Base-by-base conservation (phyloP, 2,329 filamentous ascomycete genomes). In the Penicillium paneum region DNA sequence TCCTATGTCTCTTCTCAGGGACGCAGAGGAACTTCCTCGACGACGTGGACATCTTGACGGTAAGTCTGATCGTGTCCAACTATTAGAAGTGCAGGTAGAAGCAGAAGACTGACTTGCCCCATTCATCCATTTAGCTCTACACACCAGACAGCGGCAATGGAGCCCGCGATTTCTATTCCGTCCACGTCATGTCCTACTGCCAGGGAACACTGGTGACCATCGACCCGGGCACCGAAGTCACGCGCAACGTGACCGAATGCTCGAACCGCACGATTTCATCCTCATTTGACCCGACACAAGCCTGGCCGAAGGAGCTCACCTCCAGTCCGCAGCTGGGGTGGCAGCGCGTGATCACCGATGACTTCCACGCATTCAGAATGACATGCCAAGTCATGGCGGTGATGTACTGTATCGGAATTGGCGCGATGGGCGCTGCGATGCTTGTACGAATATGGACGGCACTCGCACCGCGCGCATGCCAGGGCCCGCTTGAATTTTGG, bases 1-100 rank as follows among this genome's bases (percentile, higher is more conserved):
- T 86, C 61, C 74, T 86, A 8, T 84, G 80, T 64, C 74, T 87
- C 55, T 85, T 85, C 61, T 83, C 84, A 1, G 84, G 84, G 35
- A 76, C 79, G 35, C 83, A 81, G 62, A 74, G 72, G 48, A 74
- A 73, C 15, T 79, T 85, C 61, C 78, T 87, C 70, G 78, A 84
- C 57, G 74, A 80, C 50, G 83, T 80, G 56, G 74, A 82, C 54
- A 72, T 87, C 31, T 65, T 87, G 35, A 84, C 81, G 4, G 81
- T 83, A 69, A 36, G 76, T 63, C 19, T 32, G 19, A 15, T 41
- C 24, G 19, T 28, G 35, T 8, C 24, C n/a, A 41, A 47, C 13
- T 6, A 21, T 19, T 19, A 38, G 41, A 15, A 35, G 41, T 52
- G 35, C 19, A 32, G 42, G 38, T 6, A 40, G 21, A 24, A 11